These are phyloP conservation scores for Zasmidium angulare DNA, from an alignment of 2,329 filamentous ascomycete species.

Conservation along the genomic window DNA sequence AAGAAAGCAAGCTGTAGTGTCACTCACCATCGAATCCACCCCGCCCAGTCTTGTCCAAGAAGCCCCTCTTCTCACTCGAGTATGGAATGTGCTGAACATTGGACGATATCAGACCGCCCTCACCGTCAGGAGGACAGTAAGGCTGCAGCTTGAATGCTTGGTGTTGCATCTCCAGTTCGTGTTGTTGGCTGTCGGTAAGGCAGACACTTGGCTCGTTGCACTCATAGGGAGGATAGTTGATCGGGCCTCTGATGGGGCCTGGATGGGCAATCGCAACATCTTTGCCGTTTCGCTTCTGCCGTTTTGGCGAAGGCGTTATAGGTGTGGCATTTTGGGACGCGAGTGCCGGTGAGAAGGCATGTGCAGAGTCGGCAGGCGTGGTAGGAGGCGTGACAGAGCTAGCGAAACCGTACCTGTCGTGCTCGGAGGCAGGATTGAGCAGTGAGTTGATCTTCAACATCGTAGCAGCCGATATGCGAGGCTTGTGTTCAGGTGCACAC, in stretches of 20 bases:
- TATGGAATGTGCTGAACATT: slow-evolving; percentile 75
- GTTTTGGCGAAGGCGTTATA: slow-evolving; percentile 27
- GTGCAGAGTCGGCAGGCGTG: slow-evolving; percentile 27
- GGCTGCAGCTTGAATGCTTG: slow-evolving; percentile 66
- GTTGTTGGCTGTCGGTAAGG: slow-evolving; percentile 29
- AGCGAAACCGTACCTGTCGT: slow-evolving; percentile 19
- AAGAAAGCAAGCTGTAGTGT: neutral
- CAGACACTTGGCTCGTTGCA: slow-evolving; percentile 44
- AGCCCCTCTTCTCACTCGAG: slow-evolving; percentile 89
- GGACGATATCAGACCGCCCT: slow-evolving; percentile 45
- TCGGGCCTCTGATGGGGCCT: slow-evolving; percentile 61
- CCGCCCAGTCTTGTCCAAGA: slow-evolving; percentile 79
- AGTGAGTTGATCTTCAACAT: slow-evolving; percentile 44
- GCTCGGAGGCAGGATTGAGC: slow-evolving; percentile 37
- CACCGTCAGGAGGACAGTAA: slow-evolving; percentile 48
- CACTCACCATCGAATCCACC: slow-evolving; percentile 81
- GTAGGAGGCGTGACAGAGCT: slow-evolving; percentile 22
- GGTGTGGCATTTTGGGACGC: slow-evolving; percentile 26
- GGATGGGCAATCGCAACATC: slow-evolving; percentile 63
- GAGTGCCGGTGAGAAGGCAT: slow-evolving; percentile 13
- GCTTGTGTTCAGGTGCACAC: slow-evolving; percentile 19
- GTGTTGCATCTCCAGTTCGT: slow-evolving; percentile 58
- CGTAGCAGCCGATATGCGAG: slow-evolving; percentile 16
- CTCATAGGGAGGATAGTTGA: slow-evolving; percentile 76
- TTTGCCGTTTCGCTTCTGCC: slow-evolving; percentile 64